Conservation (phyloP, 805 yeast genomes). For the Allodekkera sacchari region DNA sequence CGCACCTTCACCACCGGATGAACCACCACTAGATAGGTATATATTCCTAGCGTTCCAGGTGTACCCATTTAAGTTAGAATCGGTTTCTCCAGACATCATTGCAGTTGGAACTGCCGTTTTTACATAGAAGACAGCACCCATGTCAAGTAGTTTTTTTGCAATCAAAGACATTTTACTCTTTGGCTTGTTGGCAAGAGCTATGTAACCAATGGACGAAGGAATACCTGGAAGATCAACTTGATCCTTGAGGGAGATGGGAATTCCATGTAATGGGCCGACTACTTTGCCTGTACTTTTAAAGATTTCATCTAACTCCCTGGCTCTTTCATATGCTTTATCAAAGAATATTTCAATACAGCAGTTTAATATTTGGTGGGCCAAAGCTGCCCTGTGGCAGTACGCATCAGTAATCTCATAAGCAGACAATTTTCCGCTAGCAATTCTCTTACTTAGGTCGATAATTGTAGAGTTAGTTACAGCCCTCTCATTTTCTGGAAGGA, state of each 20-base stretch:
- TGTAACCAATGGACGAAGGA: constrained; percentile 33
- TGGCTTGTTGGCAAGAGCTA: constrained; percentile 24
- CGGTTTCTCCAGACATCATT: constrained; percentile 33
- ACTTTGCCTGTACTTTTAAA: too few species aligned
- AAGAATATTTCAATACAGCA: too few species aligned
- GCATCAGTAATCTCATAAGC: neutral
- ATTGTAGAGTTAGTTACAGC: constrained; percentile 5
- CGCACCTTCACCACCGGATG: constrained; percentile 39
- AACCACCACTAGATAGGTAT: constrained; percentile 32
- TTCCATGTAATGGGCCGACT: constrained; percentile 36
- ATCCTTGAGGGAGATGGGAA: constrained; percentile 39
- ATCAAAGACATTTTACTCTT: constrained; percentile 19
- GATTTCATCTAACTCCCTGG: too few species aligned
- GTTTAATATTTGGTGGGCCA: too few species aligned
- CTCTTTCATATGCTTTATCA: too few species aligned
- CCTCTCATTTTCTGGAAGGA: constrained; percentile 7
- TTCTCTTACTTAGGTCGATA: constrained; percentile 2
- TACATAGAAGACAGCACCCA: constrained; percentile 36
- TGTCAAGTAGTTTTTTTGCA: constrained; percentile 24
- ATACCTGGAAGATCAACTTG: constrained; percentile 31
- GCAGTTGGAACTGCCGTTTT: constrained; percentile 38
- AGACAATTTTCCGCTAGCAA: neutral
- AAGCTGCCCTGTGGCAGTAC: constrained; percentile 3
- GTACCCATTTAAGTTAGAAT: constrained; percentile 28
- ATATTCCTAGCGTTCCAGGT: constrained; percentile 31